Evolutionary conservation across 495 filamentous ascomycete genomes (phyloP).

Genomic region (Pyrenula massariospora): DNA sequence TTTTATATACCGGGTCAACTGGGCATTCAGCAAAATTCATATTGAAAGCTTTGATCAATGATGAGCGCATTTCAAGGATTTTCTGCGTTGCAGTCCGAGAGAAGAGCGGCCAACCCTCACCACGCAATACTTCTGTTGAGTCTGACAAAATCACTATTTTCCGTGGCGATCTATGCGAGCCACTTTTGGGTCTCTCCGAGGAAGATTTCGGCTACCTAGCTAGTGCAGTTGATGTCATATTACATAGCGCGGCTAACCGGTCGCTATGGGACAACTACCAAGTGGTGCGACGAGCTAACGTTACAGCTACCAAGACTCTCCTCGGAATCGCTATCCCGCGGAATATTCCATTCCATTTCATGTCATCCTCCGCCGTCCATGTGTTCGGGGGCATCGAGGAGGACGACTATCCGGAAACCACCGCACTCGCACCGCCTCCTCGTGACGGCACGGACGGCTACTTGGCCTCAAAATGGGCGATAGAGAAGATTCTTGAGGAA

Average conservation of each 20-base stretch:
- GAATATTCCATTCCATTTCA: slow-evolving; percentile 27
- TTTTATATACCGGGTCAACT: no score
- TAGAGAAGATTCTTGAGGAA: slow-evolving; percentile 3
- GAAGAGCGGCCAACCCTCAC: no score
- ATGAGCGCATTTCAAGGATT: no score
- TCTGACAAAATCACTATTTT: no score
- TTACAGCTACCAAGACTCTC: slow-evolving; percentile 22
- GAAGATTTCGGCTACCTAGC: slow-evolving; percentile 10
- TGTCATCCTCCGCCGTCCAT: no score
- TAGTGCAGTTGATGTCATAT: slow-evolving; percentile 17
- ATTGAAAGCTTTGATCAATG: no score
- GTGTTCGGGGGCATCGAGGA: no score
- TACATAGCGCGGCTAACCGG: slow-evolving; percentile 31
- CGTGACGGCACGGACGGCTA: neutral
- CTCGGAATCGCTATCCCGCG: slow-evolving; percentile 14
- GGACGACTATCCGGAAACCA: no score
- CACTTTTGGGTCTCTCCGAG: slow-evolving; percentile 19
- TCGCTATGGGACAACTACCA: slow-evolving; percentile 30
- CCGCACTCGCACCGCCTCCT: slow-evolving; percentile 7
- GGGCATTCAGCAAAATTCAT: no score
- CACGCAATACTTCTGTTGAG: no score
- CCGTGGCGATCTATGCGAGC: slow-evolving; percentile 22
- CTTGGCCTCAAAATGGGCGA: neutral
- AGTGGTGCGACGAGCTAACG: slow-evolving; percentile 19
- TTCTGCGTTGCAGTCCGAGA: no score